Evolutionary conservation across 176 grass and related monocot species (phyloP).

Genomic region (Stipa capillata): DNA sequence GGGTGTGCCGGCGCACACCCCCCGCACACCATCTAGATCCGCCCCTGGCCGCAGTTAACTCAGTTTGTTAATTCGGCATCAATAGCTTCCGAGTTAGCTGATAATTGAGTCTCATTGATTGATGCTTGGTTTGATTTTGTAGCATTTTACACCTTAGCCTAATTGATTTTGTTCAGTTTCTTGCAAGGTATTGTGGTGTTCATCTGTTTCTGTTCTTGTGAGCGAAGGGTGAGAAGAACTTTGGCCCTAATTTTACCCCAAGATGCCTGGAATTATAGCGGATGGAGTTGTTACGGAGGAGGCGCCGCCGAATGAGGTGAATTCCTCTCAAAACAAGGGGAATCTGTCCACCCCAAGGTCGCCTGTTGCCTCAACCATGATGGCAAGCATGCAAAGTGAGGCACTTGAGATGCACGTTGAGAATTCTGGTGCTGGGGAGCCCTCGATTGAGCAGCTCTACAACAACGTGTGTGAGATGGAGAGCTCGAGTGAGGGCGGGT

Average conservation of each 20-base stretch:
- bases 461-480: slow-evolving; percentile 96
- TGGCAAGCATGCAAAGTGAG: slow-evolving; percentile 48
- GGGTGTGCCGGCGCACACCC: too few species aligned
- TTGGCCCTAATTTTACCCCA: too few species aligned
- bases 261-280: slow-evolving; percentile 80
- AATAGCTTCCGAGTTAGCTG: background rate
- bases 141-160: background rate
- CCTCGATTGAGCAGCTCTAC: slow-evolving; percentile 91
- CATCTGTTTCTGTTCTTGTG: background rate
- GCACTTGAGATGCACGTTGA: slow-evolving; percentile 46
- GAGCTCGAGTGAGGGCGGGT: slow-evolving; percentile 70
- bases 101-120: background rate
- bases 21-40: too few species aligned
- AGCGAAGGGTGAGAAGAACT: background rate
- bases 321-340: slow-evolving; percentile 52
- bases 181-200: slow-evolving; percentile 1
- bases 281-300: slow-evolving; percentile 39
- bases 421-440: slow-evolving; percentile 31
- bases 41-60: background rate
- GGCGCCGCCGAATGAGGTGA: slow-evolving; percentile 17
- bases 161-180: slow-evolving; percentile 1
- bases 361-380: slow-evolving; percentile 25
- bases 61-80: background rate
- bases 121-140: background rate
- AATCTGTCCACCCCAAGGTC: slow-evolving; percentile 36